phyloP scores from a whole-genome alignment of 2,329 filamentous ascomycete genomes.

The Tolypocladium amazonense region DNA sequence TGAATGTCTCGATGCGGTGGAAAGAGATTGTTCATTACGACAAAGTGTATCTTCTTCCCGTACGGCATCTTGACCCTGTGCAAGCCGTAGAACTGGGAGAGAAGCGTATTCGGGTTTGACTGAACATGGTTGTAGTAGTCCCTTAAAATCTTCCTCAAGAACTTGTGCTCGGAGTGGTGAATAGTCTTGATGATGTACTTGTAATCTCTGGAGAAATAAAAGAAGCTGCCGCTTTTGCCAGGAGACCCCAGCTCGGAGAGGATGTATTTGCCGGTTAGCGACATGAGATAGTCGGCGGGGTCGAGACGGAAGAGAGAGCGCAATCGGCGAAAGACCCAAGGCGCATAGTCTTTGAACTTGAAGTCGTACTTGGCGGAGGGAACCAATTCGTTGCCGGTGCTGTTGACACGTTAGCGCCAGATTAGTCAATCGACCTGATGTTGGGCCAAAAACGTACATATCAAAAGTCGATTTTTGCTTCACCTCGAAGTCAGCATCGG shows the following conservation, averaged over 20 bases:
- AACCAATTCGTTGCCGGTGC: conserved; percentile 91
- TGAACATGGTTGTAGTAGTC: conserved; percentile 92
- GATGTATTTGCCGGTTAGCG: conserved; percentile 96
- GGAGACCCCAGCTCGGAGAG: conserved; percentile 93
- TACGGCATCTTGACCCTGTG: conserved; percentile 98
- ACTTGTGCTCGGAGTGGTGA: conserved; percentile 88
- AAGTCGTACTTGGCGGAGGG: conserved; percentile 99
- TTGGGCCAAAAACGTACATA: conserved; percentile 52
- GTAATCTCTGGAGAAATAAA: conserved; percentile 98
- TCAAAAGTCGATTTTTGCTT: conserved; percentile 99
- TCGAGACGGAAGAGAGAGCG: conserved; percentile 82
- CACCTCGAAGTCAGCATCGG: conserved; percentile 82
- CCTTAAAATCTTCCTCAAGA: conserved; percentile 70
- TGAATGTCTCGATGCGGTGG: conserved; percentile 96
- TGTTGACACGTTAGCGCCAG: conserved; percentile 20
- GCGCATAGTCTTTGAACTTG: conserved; percentile 99
- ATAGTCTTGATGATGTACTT: conserved; percentile 99
- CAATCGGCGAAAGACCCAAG: conserved; percentile 94
- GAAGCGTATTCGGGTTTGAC: conserved; percentile 88
- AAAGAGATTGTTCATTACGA: conserved; percentile 99
- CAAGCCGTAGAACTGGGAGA: conserved; percentile 95
- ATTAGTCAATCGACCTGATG: background rate
- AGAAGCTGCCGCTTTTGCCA: conserved; percentile 97
- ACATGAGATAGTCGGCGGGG: conserved; percentile 96
- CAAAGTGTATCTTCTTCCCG: conserved; percentile 96